phyloP scores from a whole-genome alignment of 768 basidiomycete genomes.

The Tulasnella sp. region DNA sequence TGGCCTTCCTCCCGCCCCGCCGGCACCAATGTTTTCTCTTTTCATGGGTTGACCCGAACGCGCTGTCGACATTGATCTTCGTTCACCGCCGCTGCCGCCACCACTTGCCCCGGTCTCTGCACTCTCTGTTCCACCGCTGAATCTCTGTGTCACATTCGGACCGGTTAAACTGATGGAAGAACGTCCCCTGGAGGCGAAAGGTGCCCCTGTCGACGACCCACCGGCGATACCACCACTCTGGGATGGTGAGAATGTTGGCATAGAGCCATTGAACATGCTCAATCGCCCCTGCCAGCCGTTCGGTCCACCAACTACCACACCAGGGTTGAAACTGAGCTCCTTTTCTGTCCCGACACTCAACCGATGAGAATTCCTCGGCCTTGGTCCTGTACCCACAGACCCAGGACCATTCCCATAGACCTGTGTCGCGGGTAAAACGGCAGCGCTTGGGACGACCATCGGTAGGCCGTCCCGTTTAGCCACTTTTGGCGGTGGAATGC shows the following conservation, averaged over 20 bases:
- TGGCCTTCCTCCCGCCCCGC: no score
- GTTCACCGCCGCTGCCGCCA: not conserved
- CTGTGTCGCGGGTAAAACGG: not conserved
- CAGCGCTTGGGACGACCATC: not conserved
- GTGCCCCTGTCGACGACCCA: not conserved
- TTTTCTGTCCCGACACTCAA: not conserved
- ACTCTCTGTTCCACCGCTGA: not conserved
- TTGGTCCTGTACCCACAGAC: not conserved
- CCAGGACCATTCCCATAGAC: not conserved
- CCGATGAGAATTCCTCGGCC: not conserved
- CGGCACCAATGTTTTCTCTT: no score
- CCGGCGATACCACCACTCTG: not conserved
- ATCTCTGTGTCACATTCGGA: not conserved
- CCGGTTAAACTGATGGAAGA: not conserved
- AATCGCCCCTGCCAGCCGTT: not conserved
- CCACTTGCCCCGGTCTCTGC: not conserved
- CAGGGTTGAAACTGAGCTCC: not conserved
- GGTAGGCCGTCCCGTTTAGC: slow-evolving; percentile 2
- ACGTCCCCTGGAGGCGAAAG: not conserved
- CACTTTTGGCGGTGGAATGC: not conserved
- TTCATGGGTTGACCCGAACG: no score
- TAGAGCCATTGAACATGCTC: slow-evolving; percentile 13
- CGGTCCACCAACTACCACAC: not conserved
- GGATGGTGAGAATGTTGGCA: slow-evolving; percentile 7
- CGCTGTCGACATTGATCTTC: not conserved